Conservation (phyloP, 2,329 filamentous ascomycete species). For the Didymosphaeria variabile region DNA sequence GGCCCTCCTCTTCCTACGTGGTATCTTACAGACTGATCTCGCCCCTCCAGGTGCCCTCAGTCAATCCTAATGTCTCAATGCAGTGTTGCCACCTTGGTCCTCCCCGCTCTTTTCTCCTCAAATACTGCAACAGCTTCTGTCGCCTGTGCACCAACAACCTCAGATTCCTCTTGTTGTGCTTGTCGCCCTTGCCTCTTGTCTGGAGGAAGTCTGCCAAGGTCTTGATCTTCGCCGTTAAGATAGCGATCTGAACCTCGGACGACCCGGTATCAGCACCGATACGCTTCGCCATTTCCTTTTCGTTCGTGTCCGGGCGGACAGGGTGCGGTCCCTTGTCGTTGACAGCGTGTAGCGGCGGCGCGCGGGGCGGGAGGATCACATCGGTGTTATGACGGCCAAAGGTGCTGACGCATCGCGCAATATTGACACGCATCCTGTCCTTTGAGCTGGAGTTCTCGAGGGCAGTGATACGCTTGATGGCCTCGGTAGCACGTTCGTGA, state of each 20-base stretch:
- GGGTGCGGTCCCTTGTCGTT: constrained; percentile 53
- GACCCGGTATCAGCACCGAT: constrained; percentile 94
- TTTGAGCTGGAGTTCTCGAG: constrained; percentile 80
- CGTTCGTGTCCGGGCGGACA: constrained; percentile 55
- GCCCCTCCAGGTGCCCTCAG: constrained; percentile 86
- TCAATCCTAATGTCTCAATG: constrained; percentile 83
- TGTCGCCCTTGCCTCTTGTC: constrained; percentile 80
- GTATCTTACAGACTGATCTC: constrained; percentile 76
- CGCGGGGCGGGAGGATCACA: constrained; percentile 68
- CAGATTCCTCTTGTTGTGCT: constrained; percentile 92
- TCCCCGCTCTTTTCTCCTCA: constrained; percentile 88
- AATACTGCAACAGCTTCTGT: constrained; percentile 87
- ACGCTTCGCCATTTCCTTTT: constrained; percentile 59
- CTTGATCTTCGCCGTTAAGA: constrained; percentile 92
- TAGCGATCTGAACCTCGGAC: constrained; percentile 96
- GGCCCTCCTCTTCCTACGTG: background rate
- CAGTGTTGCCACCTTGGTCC: constrained; percentile 89
- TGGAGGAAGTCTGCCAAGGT: constrained; percentile 77
- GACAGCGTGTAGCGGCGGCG: constrained; percentile 55
- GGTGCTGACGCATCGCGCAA: constrained; percentile 81
- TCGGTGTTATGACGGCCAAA: constrained; percentile 96
- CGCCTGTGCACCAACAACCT: constrained; percentile 84
- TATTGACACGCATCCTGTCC: constrained; percentile 82
- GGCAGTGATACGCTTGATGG: constrained; percentile 79
- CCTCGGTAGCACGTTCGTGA: constrained; percentile 76